Evolutionary conservation across 2,329 filamentous ascomycete species (phyloP), one percentile per base, ranked within the genome.

Genomic region (Talaromyces rugulosus): DNA sequence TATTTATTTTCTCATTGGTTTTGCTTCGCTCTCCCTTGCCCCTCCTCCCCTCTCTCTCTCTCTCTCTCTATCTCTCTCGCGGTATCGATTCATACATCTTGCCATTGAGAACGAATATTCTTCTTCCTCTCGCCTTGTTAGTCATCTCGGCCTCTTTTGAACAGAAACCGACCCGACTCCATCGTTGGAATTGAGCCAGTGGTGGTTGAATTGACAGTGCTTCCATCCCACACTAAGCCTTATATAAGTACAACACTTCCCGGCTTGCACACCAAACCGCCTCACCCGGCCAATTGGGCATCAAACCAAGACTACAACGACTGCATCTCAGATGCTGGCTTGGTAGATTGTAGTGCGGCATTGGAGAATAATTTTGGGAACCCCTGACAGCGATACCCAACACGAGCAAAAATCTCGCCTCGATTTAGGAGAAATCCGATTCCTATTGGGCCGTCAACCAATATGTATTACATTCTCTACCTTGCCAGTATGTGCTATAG

Each of bases 401-500:
- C 27, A 53, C 50, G n/a, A 73, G 71, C 72, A 70, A 52, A 53
- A 42, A 30, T 59, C 44, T 59, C 30, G 57, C 18, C 40, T 34
- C 53, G 58, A 34, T 36, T 51, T 18, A 36, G 42, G 28, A 53
- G 9, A 52, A 8, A 44, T 56, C 30, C 9, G 16, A 53, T 53
- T 14, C 23, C 27, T 12, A 30, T 53, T 31, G 50, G 50, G 16
- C 50, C 50, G 50, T 53, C 57, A 52, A 64, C 66, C 68, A 69
- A 11, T 64, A 79, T 79, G 77, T 79, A 78, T 69, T 81, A 81
- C 73, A 80, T 82, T 65, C 87, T 89, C 71, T 90, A 90, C 74
- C 81, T 90, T 67, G 86, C 89, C 74, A 89, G 88, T 90, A 87
- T 85, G 87, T 89, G 68, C 52, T 5, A 3, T 31, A 9, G 27